Base-by-base conservation (phyloP, 1,284 basidiomycete genomes). In the Polyporus tsugae region DNA sequence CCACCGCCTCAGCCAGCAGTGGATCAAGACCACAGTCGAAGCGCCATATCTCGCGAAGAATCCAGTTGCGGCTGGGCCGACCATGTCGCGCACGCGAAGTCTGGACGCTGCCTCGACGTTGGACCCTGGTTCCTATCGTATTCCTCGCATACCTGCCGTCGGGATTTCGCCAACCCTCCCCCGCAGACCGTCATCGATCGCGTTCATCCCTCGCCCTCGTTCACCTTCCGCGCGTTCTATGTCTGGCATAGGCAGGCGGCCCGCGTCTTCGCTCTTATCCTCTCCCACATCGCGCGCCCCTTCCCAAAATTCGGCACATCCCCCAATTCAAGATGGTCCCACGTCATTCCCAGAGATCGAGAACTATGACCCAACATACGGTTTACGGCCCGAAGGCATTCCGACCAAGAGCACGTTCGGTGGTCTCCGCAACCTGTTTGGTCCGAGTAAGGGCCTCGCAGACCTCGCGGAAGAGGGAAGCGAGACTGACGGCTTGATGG, bases 351-450 rank as follows among this genome's bases (percentile, higher is more conserved):
- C 94, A 1, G 95, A 97, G 65, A 87, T 96, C 52, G 96, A 97
- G 80, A 89, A 93, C 71, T 98, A 95, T 79, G 97, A 99, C 76
- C 97, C 96, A 0, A 98, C 97, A 0, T 98, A 99, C 76, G 97
- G 97, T n/a, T 83, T 98, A n/a, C 91, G 97, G 17, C 94, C 95
- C 0, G 95, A 97, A 75, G 92, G 93, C 13, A 84, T 97, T 6
- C 95, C 95, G 0, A 83, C 84, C 1, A 93, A 92, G 78, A 91
- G 89, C 70, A 83, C 87, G 1, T 95, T 94, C 78, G 85, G 84
- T 58, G 85, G 85, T 19, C 94, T 96, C 74, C 87, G 89, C n/a
- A 89, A 84, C 53, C 82, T 95, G 10, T 95, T 93, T 70, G 81
- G 83, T 1, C 85, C 61, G 1, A 87, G 86, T 70, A 89, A 88